Base-by-base conservation (phyloP, 306 rosid species). In the Vigna mungo region DNA sequence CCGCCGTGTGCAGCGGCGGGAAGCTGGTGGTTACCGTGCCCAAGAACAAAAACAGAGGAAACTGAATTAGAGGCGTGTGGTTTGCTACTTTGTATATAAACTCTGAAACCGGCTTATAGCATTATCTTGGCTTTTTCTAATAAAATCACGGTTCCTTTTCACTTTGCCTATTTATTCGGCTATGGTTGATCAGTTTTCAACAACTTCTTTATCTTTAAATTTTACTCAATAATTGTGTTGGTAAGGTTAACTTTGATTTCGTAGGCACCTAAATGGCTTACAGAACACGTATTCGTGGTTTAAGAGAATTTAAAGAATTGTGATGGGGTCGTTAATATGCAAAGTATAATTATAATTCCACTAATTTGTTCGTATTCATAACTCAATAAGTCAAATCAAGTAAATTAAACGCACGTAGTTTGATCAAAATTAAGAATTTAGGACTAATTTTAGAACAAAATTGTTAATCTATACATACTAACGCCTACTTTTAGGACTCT, bases 1-100 rank as follows among this genome's bases (percentile, higher is more conserved):
- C 64, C 27, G 89, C 93, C 1, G 78, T 70, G 4, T 86, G 77
- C 52, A 39, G 39, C 41, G 87, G 85, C 1, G 86, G 83, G 12
- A 82, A 86, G 69, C 70, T 89, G 67, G 82, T 85, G 18, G 90
- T 89, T 49, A 89, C 85, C n/a, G 90, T 89, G 64, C 93, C 93
- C 0, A 89, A 86, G 59, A 69, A 87, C 0, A 89, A 86, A 53
- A 69, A 52, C 51, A 49, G 75, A 43, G 78, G 36, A 62, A 78
- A 81, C 54, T 81, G 69, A 81, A 58, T 55, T 3, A 59, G 58
- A 55, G 20, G 55, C 39, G 41, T 64, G 72, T 36, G 16, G 36
- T 32, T 54, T 52, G 6, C 49, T 36, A 39, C 43, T 59, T 21
- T 36, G 64, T 71, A 23, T 9, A 58, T 73, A 58, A 44, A 58